Percentiles rank a stretch among this genome's conserved stretches.
phyloP scores from a whole-genome alignment of 1,284 basidiomycete species.

The Termitomyces sp. region DNA sequence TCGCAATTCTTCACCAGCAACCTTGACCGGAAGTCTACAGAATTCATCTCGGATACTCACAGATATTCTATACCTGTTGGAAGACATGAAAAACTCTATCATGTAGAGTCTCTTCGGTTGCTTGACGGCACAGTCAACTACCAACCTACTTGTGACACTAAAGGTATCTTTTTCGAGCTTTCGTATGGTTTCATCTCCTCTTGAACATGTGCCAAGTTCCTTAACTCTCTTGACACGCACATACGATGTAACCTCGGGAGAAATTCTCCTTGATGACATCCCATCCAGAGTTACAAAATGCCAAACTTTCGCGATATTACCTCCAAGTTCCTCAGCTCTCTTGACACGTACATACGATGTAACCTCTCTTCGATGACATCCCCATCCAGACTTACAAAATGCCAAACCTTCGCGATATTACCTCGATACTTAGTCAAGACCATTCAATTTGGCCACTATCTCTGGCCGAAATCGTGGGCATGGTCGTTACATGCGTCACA shows the following conservation, averaged over 20 bases:
- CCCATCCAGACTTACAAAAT: constrained; percentile 31
- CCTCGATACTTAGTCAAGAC: constrained; percentile 38
- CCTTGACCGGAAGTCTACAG: constrained; percentile 18
- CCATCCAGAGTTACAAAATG: constrained; percentile 29
- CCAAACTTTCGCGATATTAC: constrained; percentile 32
- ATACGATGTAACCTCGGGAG: constrained; percentile 35
- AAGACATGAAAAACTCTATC: constrained; percentile 14
- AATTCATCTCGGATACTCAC: constrained; percentile 2
- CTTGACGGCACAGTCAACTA: constrained; percentile 8
- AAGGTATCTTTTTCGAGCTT: constrained; percentile 8
- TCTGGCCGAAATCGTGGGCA: constrained; percentile 38
- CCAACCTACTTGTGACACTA: constrained; percentile 2
- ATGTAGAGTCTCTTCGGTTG: constrained; percentile 6
- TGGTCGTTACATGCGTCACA: not conserved
- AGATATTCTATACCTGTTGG: constrained; percentile 17
- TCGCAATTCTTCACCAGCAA: constrained; percentile 29
- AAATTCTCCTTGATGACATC: constrained; percentile 35
- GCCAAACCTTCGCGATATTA: constrained; percentile 31
- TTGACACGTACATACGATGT: constrained; percentile 39
- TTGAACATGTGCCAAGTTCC: not conserved
- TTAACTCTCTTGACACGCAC: constrained; percentile 23
- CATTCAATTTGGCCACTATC: constrained; percentile 38
- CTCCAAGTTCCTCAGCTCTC: constrained; percentile 21
- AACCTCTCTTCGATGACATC: constrained; percentile 31
- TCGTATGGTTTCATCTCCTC: not conserved